These are phyloP conservation scores for Theobroma cacao DNA, from an alignment of 345 rosid genomes.

Conservation along the genomic window DNA sequence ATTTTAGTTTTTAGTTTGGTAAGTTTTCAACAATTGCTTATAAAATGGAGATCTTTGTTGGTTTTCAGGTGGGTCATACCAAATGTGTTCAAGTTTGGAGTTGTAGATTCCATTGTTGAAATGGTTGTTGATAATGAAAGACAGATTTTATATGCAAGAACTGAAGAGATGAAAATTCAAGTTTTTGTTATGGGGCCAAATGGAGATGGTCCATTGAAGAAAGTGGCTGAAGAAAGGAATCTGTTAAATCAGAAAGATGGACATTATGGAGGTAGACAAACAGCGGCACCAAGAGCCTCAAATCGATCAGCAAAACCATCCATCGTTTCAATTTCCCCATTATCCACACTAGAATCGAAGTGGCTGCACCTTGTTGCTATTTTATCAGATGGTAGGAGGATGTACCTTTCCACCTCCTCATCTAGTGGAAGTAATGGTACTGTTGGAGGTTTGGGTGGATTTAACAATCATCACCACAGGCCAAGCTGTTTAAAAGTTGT, in stretches of 20 bases:
- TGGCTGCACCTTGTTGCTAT: constrained; percentile 89
- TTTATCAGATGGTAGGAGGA: constrained; percentile 94
- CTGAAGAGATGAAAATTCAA: constrained; percentile 96
- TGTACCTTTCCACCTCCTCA: constrained; percentile 86
- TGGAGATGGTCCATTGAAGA: constrained; percentile 84
- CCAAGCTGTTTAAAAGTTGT: constrained; percentile 92
- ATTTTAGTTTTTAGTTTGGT: neutral
- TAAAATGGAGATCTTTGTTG: neutral
- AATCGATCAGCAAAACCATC: constrained; percentile 71
- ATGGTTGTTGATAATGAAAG: constrained; percentile 94
- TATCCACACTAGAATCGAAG: constrained; percentile 87
- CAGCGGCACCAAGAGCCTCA: constrained; percentile 52
- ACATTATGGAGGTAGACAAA: constrained; percentile 67
- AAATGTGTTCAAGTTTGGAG: constrained; percentile 89
- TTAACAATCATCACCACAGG: constrained; percentile 47
- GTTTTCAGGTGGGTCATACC: constrained; percentile 94
- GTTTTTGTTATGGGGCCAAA: constrained; percentile 67
- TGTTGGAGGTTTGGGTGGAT: constrained; percentile 68
- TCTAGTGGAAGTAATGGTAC: constrained; percentile 57
- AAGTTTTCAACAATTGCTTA: neutral
- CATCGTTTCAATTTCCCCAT: constrained; percentile 78
- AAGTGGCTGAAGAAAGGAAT: constrained; percentile 92
- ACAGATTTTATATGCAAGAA: constrained; percentile 83
- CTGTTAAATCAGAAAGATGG: constrained; percentile 75
- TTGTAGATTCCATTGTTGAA: constrained; percentile 87